Evolutionary conservation across 129 eudicot species (phyloP), one percentile per base, ranked within the genome.

Genomic region (Kitagawia praeruptora): DNA sequence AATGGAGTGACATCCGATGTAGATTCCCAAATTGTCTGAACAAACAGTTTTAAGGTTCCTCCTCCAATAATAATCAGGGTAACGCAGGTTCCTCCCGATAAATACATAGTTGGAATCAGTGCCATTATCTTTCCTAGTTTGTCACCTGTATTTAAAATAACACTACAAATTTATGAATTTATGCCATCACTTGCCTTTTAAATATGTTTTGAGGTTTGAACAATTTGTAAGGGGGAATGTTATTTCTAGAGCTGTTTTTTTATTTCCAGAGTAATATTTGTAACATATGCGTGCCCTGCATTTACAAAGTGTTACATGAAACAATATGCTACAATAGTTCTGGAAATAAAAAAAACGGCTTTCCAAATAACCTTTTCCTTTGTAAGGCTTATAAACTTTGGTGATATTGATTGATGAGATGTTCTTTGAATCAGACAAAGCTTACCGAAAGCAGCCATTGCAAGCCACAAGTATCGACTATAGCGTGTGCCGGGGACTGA

Each of bases 381-480:
- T 46, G 48, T 0, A 46, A 46, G 8, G 48, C 48, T 45, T 45
- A 11, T 2, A 45, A 46, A 46, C 16, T 16, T 58, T 3, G 66
- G 66, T 58, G 66, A 58, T 10, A 58, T 49, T 23, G 2, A 58
- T 49, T 49, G 21, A 7, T 72, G 53, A 11, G n/a, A 72, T 42
- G 31, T 23, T 23, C 2, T 27, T 10, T 41, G 37, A n/a, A 74
- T 42, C 0, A n/a, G 15, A 73, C n/a, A 9, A 25, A n/a, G 40
- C 86, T 80, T 83, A 92, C 98, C 98, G 75, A 92, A 92, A 85
- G 96, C 90, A 77, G 93, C 98, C 78, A 90, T 87, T 45, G 96
- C 86, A 42, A 92, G 98, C 78, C 89, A 77, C 42, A 90, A 91
- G 77, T 90, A 92, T 79, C 98, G 81, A 76, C 90, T 92, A 83